Percentiles rank a stretch among this genome's conserved stretches.
These are phyloP conservation scores for Kwoniella sp. DNA, from an alignment of 768 basidiomycete genomes.

Conservation along the genomic window DNA sequence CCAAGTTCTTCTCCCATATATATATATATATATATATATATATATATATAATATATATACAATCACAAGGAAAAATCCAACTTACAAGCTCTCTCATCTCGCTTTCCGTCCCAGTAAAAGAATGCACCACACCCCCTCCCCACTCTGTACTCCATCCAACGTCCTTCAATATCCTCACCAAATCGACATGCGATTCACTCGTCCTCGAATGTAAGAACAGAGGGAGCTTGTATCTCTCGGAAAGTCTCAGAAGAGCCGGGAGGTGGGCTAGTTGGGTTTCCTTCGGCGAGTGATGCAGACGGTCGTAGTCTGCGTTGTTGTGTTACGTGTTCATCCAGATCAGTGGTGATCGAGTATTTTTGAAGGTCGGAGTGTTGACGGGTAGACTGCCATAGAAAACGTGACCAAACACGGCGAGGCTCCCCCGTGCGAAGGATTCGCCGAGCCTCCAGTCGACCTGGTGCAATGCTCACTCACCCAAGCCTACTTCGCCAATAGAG, in stretches of 20 bases:
- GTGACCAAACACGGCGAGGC: too few relatives aligned
- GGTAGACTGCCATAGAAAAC: not conserved
- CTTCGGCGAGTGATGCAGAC: slow-evolving; percentile 66
- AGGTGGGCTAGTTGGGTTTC: slow-evolving; percentile 69
- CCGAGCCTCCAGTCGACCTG: too few relatives aligned
- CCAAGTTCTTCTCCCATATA: too few relatives aligned
- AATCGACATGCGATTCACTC: slow-evolving; percentile 68
- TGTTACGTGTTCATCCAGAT: too few relatives aligned
- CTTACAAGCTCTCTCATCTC: slow-evolving; percentile 71
- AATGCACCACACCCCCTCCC: slow-evolving; percentile 80
- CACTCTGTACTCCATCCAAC: slow-evolving; percentile 65
- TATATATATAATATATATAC: too few relatives aligned
- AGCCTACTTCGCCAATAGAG: slow-evolving; percentile 77
- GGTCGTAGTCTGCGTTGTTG: slow-evolving; percentile 68
- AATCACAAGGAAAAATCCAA: slow-evolving; percentile 11
- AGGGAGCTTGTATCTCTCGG: slow-evolving; percentile 72
- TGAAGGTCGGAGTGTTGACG: not conserved
- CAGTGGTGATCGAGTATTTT: too few relatives aligned
- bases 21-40: too few relatives aligned
- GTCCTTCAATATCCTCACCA: slow-evolving; percentile 67
- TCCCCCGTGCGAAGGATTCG: not conserved
- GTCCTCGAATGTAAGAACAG: slow-evolving; percentile 76
- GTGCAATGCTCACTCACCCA: slow-evolving; percentile 69
- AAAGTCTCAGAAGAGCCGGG: slow-evolving; percentile 67
- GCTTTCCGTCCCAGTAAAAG: slow-evolving; percentile 70